Evolutionary conservation across 306 rosid genomes (phyloP).

Genomic region (Lotus japonicus): DNA sequence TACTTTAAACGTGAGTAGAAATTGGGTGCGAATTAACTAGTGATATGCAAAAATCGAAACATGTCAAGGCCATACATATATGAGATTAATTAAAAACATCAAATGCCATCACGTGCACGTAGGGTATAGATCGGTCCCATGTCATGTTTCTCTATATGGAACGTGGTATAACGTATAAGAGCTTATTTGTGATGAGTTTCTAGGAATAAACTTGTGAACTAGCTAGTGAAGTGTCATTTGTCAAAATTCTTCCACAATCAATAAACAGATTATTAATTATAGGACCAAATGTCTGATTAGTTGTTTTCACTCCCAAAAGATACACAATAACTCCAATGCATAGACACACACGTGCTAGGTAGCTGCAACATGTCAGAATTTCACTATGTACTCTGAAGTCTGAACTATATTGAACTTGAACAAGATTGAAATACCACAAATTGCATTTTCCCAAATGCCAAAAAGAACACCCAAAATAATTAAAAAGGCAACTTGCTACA

Average conservation of each 20-base stretch:
- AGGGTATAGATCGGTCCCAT: not conserved
- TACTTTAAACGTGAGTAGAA: too few relatives aligned
- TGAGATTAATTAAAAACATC: not conserved
- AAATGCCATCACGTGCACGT: not conserved
- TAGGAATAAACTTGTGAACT: not conserved
- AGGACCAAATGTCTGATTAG: constrained; percentile 32
- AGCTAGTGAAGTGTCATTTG: constrained; percentile 29
- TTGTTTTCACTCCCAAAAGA: constrained; percentile 24
- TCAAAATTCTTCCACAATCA: constrained; percentile 17
- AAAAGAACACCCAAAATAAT: not conserved
- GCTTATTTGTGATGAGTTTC: not conserved
- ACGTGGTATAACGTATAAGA: constrained; percentile 4
- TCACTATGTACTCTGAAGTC: constrained; percentile 2
- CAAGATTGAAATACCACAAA: not conserved
- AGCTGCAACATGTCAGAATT: constrained; percentile 16
- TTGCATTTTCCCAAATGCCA: not conserved
- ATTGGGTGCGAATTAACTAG: too few relatives aligned
- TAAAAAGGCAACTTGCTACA: not conserved
- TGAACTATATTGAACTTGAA: not conserved
- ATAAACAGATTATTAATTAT: constrained; percentile 23
- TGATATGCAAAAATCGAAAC: too few relatives aligned
- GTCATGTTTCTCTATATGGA: constrained; percentile 1
- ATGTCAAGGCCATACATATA: too few relatives aligned
- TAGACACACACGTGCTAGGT: constrained; percentile 35
- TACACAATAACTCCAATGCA: not conserved